Conservation (phyloP, 2,329 filamentous ascomycete species). For the Colletotrichum musicola region DNA sequence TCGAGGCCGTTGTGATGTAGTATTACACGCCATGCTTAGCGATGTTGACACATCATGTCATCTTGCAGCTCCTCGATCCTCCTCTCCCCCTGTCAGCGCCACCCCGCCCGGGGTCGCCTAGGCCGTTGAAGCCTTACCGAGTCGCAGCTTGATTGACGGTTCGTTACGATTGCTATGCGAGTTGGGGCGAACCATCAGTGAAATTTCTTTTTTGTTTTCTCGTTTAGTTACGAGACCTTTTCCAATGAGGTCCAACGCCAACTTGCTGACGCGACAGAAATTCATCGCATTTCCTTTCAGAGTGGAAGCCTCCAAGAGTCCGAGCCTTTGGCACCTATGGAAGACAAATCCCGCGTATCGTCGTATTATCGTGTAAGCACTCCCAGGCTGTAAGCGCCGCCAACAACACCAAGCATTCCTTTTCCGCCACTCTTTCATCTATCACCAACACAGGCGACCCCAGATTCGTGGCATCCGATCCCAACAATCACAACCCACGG, state of each 20-base stretch:
- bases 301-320: too few species aligned
- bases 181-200: slow-evolving; percentile 1
- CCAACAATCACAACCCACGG: slow-evolving; percentile 4
- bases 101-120: slow-evolving; percentile 2
- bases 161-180: slow-evolving; percentile 11
- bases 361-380: neutral
- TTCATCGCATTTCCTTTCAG: neutral
- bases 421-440: slow-evolving; percentile 2
- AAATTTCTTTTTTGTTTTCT: slow-evolving; percentile 2
- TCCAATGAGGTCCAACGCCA: neutral
- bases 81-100: neutral
- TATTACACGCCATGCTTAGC: neutral
- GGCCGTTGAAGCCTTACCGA: slow-evolving; percentile 21
- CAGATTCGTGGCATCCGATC: slow-evolving; percentile 15
- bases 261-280: neutral
- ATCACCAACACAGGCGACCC: slow-evolving; percentile 18
- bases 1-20: too few species aligned
- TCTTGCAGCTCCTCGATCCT: neutral
- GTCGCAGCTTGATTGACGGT: slow-evolving; percentile 33
- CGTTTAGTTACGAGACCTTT: neutral
- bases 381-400: neutral
- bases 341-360: too few species aligned
- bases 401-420: neutral
- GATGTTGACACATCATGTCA: neutral
- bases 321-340: too few species aligned